These are phyloP conservation scores for Metroxylon sagu DNA, from an alignment of 176 grass and related monocot genomes.

Conservation along the genomic window DNA sequence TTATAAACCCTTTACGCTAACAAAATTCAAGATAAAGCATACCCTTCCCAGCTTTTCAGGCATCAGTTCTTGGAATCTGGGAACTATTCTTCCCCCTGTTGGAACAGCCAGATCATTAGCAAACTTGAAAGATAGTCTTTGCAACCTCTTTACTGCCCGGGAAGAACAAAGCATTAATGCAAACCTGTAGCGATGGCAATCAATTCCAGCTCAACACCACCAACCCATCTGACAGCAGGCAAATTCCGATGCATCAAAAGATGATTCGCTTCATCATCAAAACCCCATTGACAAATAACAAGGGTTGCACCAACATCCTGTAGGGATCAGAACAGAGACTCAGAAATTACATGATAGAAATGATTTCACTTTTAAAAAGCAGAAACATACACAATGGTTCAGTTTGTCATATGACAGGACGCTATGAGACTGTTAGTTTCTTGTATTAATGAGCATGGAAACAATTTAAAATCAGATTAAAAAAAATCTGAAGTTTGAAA, in stretches of 20 bases:
- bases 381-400: no score
- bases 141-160: no score
- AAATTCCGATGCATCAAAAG: slow-evolving; percentile 79
- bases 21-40: slow-evolving; percentile 8
- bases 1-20: slow-evolving; percentile 1
- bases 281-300: slow-evolving; percentile 98
- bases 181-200: slow-evolving; percentile 95
- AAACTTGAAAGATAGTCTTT: not conserved
- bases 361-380: no score
- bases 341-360: not conserved
- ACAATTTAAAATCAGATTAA: no score
- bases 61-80: slow-evolving; percentile 81
- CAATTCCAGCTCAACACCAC: slow-evolving; percentile 96
- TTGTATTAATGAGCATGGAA: no score
- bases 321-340: not conserved
- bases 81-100: slow-evolving; percentile 87
- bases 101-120: slow-evolving; percentile 1
- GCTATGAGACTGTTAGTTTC: no score
- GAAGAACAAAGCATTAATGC: not conserved
- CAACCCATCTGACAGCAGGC: slow-evolving; percentile 98
- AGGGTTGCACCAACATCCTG: slow-evolving; percentile 94
- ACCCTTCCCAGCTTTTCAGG: slow-evolving; percentile 92
- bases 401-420: no score
- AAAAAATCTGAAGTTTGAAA: no score
- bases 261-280: slow-evolving; percentile 99